Evolutionary conservation across 306 rosid genomes (phyloP).

Genomic region (Cicer chorassanicum): DNA sequence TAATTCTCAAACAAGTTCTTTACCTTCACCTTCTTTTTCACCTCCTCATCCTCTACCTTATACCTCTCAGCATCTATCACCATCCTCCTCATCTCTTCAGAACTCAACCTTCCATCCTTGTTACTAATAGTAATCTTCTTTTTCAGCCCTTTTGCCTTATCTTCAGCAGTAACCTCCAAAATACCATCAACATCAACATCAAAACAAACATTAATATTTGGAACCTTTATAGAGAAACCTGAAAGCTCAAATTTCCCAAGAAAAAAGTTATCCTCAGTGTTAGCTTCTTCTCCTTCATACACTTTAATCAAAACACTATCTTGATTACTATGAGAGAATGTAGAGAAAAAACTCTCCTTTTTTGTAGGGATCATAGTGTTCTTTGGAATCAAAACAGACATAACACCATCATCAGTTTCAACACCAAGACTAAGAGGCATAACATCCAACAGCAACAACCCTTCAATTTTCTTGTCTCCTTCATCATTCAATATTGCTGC

Average conservation of each 20-base stretch:
- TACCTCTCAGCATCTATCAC: slow-evolving; percentile 45
- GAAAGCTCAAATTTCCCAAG: slow-evolving; percentile 46
- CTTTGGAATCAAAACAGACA: slow-evolving; percentile 53
- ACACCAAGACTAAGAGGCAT: slow-evolving; percentile 52
- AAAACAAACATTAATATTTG: slow-evolving; percentile 44
- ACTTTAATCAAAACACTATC: slow-evolving; percentile 39
- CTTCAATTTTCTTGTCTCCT: slow-evolving; percentile 46
- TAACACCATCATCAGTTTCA: slow-evolving; percentile 42
- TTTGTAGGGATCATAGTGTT: slow-evolving; percentile 50
- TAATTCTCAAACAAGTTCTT: slow-evolving; percentile 50
- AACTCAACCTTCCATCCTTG: slow-evolving; percentile 50
- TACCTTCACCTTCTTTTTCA: slow-evolving; percentile 45
- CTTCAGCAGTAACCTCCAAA: slow-evolving; percentile 44
- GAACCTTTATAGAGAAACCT: slow-evolving; percentile 31
- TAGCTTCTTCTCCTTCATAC: slow-evolving; percentile 46
- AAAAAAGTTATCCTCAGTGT: slow-evolving; percentile 44
- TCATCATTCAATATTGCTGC: slow-evolving; percentile 51
- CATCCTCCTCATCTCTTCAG: slow-evolving; percentile 50
- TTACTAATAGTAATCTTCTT: slow-evolving; percentile 47
- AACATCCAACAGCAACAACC: slow-evolving; percentile 47
- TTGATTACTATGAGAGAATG: slow-evolving; percentile 30
- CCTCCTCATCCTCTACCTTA: slow-evolving; percentile 49
- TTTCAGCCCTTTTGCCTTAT: slow-evolving; percentile 33
- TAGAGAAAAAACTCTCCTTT: slow-evolving; percentile 40
- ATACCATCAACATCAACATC: slow-evolving; percentile 51